phyloP scores from a whole-genome alignment of 164 flowering plant genomes.

The Piper betle region DNA sequence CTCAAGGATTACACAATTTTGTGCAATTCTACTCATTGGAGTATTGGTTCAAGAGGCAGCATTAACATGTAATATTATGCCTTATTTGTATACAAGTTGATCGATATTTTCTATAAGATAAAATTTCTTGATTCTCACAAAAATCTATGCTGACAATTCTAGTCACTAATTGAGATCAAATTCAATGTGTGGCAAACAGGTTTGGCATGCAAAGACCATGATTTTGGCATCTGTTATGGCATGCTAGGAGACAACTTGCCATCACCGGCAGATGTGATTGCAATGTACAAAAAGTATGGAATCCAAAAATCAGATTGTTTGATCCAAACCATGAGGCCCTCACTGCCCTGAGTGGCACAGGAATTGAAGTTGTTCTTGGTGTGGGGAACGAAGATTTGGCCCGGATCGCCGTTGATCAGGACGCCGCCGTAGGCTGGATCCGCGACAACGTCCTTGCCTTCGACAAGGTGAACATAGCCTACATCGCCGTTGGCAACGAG shows the following conservation, averaged over 20 bases:
- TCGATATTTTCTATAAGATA: no score
- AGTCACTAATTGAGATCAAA: no score
- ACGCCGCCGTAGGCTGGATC: constrained; percentile 13
- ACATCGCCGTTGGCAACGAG: constrained; percentile 14
- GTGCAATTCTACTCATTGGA: no score
- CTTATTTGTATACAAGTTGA: no score
- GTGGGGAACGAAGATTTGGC: constrained; percentile 5
- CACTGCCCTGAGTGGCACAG: constrained; percentile 4
- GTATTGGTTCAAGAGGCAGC: no score
- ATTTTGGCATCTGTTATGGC: constrained; percentile 21
- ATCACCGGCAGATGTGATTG: constrained; percentile 6
- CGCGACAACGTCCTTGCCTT: constrained; percentile 1
- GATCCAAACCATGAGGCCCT: constrained; percentile 8
- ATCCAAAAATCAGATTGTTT: constrained; percentile 11
- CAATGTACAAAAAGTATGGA: constrained; percentile 1
- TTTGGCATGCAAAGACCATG: no score
- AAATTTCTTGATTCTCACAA: no score
- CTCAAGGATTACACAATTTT: no score
- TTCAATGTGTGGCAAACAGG: no score
- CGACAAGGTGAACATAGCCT: constrained; percentile 2
- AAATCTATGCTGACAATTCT: no score
- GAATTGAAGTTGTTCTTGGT: constrained; percentile 7
- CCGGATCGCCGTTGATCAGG: background rate
- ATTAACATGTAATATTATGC: no score
- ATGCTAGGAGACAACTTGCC: constrained; percentile 12